Evolutionary conservation across 306 rosid species (phyloP).

Genomic region (Cercis canadensis): DNA sequence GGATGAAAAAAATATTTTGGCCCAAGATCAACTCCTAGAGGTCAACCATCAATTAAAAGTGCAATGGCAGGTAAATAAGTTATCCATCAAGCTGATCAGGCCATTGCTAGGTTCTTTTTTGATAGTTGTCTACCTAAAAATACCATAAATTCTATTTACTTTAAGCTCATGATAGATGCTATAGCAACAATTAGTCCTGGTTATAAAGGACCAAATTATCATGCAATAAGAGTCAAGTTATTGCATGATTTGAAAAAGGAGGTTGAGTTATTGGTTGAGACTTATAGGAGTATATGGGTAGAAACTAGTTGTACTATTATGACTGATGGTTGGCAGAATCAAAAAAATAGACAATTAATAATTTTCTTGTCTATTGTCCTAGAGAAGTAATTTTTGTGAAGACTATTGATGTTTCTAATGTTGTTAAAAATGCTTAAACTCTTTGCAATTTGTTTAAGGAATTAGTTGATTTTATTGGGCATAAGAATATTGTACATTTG

Average conservation of each 20-base stretch:
- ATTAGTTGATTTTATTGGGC: neutral
- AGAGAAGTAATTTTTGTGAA: neutral
- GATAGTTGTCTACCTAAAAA: too few relatives aligned
- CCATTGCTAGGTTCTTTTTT: too few relatives aligned
- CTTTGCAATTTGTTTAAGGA: neutral
- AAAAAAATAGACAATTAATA: neutral
- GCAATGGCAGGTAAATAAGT: too few relatives aligned
- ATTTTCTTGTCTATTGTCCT: neutral
- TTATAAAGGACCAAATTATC: neutral
- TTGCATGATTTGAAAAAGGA: neutral
- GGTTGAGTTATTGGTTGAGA: neutral
- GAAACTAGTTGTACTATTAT: neutral
- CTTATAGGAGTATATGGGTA: neutral
- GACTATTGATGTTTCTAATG: neutral
- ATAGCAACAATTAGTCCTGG: too few relatives aligned
- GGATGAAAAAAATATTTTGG: too few relatives aligned
- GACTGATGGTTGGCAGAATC: neutral
- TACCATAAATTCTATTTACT: too few relatives aligned
- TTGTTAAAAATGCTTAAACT: neutral
- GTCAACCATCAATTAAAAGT: too few relatives aligned
- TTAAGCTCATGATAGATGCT: too few relatives aligned
- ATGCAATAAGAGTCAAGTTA: neutral
- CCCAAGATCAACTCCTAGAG: too few relatives aligned
- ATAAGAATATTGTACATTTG: conserved; percentile 6
- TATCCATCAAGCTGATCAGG: too few relatives aligned